A percentile compares a stretch with the other conserved stretches of the same genome.
These are phyloP conservation scores for Gynochthodes officinalis DNA, from an alignment of 257 asterid species.

Conservation along the genomic window DNA sequence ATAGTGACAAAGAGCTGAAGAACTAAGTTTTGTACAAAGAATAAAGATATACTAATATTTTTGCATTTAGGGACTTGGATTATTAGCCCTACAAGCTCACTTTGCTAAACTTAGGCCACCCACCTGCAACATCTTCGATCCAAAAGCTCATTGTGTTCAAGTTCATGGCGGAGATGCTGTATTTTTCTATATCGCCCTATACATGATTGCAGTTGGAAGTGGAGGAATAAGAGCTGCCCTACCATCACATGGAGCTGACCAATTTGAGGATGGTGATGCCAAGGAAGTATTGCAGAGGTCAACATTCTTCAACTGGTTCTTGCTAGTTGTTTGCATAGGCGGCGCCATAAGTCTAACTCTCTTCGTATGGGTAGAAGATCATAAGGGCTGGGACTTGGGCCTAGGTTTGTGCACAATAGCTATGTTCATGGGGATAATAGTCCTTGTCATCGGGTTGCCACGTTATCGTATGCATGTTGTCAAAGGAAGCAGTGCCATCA, in stretches of 20 bases:
- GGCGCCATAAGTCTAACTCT: constrained; percentile 52
- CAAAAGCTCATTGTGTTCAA: constrained; percentile 2
- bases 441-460: constrained; percentile 48
- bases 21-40: too few species aligned
- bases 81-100: constrained; percentile 15
- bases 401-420: constrained; percentile 44
- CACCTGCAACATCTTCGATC: constrained; percentile 1
- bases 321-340: constrained; percentile 53
- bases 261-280: constrained; percentile 60
- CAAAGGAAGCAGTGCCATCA: constrained; percentile 61
- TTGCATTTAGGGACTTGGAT: constrained; percentile 4
- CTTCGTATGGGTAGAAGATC: constrained; percentile 65
- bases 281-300: constrained; percentile 51
- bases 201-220: constrained; percentile 12
- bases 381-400: constrained; percentile 78
- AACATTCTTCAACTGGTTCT: constrained; percentile 66
- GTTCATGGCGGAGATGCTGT: constrained; percentile 11
- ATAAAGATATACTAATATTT: neutral
- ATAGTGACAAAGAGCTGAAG: too few species aligned
- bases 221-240: constrained; percentile 38
- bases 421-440: constrained; percentile 42
- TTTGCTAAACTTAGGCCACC: constrained; percentile 9
- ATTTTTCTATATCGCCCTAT: constrained; percentile 3
- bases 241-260: constrained; percentile 83
- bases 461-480: constrained; percentile 50